Evolutionary conservation across 192 early-diverging fungal species (phyloP), one percentile per base, ranked within the genome.

Genomic region (Coemansia pectinata): DNA sequence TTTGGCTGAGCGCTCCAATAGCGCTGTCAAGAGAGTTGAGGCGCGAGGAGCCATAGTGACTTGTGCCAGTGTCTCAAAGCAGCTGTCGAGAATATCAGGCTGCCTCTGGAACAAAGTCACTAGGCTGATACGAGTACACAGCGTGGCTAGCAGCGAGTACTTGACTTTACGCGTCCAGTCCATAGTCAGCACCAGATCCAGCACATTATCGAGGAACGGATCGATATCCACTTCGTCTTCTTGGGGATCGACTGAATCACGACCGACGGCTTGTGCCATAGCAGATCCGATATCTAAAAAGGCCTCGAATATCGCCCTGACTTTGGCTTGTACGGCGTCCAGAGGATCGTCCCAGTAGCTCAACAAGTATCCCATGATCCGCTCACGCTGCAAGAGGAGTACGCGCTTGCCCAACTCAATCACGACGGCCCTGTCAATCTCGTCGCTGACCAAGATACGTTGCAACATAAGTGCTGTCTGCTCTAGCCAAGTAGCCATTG

Each of bases 321-420:
- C 85, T 66, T 91, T 92, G 63, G 88, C 85, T 67, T 94, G 92
- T 15, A 94, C 87, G 3, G 91, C 83, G 47, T 96, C 93, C 7
- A 93, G 76, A 6, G 92, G 92, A 71, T 96, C 94, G 65, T 96
- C 93, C 92, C 94, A 96, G 65, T 90, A 87, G 65, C 90, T 87
- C 73, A 88, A 89, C 44, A 95, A 87, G 66, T 91, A 91, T 5
- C 84, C 88, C 63, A 94, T 87, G 25, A 93, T 74, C 25, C 77
- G 72, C 42, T 91, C 88, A 61, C 73, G 77, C 55, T 84, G 81
- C 36, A 79, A 41, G n/a, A 67, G 45, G 47, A 84, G 69, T n/a
- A 84, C 71, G 44, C 81, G 73, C 65, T 76, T 70, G 15, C 81
- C 76, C 1, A 84, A 70, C 36, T 64, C 81, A 74, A 74, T 74